Evolutionary conservation across 2,329 filamentous ascomycete genomes (phyloP), one percentile per base, ranked within the genome.

Genomic region (Fusarium clavum): DNA sequence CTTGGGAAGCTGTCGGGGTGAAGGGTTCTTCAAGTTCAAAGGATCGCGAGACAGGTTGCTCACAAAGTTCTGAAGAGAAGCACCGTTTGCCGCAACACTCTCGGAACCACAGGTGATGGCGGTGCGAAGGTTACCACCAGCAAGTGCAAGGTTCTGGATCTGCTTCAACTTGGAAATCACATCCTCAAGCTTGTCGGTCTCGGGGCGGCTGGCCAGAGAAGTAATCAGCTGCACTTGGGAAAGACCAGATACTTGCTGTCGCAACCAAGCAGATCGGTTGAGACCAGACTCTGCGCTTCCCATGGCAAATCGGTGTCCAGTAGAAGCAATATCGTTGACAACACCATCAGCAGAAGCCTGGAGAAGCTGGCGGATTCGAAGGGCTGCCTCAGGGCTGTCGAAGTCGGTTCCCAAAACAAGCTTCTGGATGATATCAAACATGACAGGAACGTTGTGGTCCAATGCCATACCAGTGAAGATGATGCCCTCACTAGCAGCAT

Each of bases 361-460:
- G 14, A 99, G 84, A 25, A 99, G 86, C 79, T 98, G 93, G 55
- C 92, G 88, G 55, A 98, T 93, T 77, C 95, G 92, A 53, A 90
- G 87, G 25, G 94, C 89, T 3, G 94, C 94, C 73, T 94, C 91
- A 1, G 92, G 87, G 66, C 92, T 91, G 71, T 94, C 92, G 76
- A 99, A 99, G 78, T 98, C 88, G 2, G 96, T 98, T 73, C 97
- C 94, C 29, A 91, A 83, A 16, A 98, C 87, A 13, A 99, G 83
- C 56, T 90, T 92, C 44, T 90, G 89, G 29, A 99, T 82, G 14
- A 99, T 87, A 47, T 95, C 90, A 74, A 97, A 93, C 94, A 99
- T 97, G 58, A 91, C 91, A 0, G 94, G 91, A 3, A 99, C 89
- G 73, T 99, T 97, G 69, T 91, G 88, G 77, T 99, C 95, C 40